Conservation (phyloP, 306 rosid species). For the Lagenaria siceraria region DNA sequence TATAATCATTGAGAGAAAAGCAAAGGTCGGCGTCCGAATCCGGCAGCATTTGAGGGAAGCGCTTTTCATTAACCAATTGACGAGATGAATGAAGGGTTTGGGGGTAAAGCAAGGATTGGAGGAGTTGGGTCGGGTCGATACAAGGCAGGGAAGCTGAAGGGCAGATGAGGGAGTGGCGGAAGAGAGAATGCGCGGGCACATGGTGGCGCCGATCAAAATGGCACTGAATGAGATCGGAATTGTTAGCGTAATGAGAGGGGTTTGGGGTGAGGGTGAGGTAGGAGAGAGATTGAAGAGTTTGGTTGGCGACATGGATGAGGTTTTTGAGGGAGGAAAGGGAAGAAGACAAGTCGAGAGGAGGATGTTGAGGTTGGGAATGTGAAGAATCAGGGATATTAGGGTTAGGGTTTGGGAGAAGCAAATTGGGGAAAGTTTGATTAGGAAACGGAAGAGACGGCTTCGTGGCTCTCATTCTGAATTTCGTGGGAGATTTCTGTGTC, state of each 20-base stretch:
- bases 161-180: slow-evolving; percentile 55
- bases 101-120: slow-evolving; percentile 35
- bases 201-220: slow-evolving; percentile 47
- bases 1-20: slow-evolving; percentile 29
- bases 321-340: slow-evolving; percentile 35
- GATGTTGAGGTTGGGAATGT: neutral
- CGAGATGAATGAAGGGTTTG: slow-evolving; percentile 23
- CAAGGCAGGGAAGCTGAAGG: slow-evolving; percentile 30
- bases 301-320: slow-evolving; percentile 28
- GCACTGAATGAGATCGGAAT: slow-evolving; percentile 23
- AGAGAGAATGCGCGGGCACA: slow-evolving; percentile 40
- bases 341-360: slow-evolving; percentile 19
- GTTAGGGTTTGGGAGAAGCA: slow-evolving; percentile 19
- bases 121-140: slow-evolving; percentile 5
- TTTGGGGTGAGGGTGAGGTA: slow-evolving; percentile 20
- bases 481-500: neutral
- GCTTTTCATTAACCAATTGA: slow-evolving; percentile 3
- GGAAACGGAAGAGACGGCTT: slow-evolving; percentile 12
- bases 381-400: slow-evolving; percentile 7
- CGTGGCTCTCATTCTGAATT: neutral
- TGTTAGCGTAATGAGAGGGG: neutral
- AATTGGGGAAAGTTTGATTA: slow-evolving; percentile 2
- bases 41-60: slow-evolving; percentile 1
- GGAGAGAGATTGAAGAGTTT: slow-evolving; percentile 23
- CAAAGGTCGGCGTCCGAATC: slow-evolving; percentile 33